These are phyloP conservation scores for Cyberlindnera samutprakarnensis DNA, from an alignment of 805 yeast genomes.

Conservation along the genomic window DNA sequence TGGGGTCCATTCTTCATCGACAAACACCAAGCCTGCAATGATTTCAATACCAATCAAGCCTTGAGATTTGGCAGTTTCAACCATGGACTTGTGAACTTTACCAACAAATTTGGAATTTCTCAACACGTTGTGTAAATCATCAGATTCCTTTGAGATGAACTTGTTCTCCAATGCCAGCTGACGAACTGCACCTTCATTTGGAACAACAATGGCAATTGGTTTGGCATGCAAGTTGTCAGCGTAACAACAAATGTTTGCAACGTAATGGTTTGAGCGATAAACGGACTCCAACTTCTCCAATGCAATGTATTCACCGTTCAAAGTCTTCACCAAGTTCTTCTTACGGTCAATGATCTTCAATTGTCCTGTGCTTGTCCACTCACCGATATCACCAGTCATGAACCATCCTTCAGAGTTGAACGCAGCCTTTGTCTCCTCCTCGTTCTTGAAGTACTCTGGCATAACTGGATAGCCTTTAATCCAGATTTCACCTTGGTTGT, in stretches of 20 bases:
- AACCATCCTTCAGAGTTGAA: conserved; percentile 83
- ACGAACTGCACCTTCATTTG: conserved; percentile 61
- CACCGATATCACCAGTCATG: conserved; percentile 94
- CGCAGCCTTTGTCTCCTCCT: conserved; percentile 69
- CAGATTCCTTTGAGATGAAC: conserved; percentile 35
- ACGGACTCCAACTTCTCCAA: conserved; percentile 88
- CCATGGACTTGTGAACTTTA: conserved; percentile 49
- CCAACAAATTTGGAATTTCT: conserved; percentile 48
- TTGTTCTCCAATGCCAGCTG: conserved; percentile 52
- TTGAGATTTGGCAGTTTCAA: conserved; percentile 70
- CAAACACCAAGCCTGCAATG: conserved; percentile 66
- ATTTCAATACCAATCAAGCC: conserved; percentile 85
- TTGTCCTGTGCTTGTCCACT: conserved; percentile 78
- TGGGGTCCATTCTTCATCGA: conserved; percentile 96
- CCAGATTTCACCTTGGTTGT: conserved; percentile 89
- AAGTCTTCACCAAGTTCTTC: conserved; percentile 93
- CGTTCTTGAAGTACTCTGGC: conserved; percentile 75
- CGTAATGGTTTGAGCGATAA: conserved; percentile 75
- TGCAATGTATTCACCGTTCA: conserved; percentile 96
- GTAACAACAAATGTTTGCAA: conserved; percentile 81
- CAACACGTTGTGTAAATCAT: conserved; percentile 41
- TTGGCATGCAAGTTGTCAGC: conserved; percentile 85
- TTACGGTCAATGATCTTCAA: conserved; percentile 84
- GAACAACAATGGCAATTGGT: conserved; percentile 87
- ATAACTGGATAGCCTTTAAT: conserved; percentile 70